Conservation (phyloP, 495 filamentous ascomycete genomes). For the Aspergillus heteromorphus region DNA sequence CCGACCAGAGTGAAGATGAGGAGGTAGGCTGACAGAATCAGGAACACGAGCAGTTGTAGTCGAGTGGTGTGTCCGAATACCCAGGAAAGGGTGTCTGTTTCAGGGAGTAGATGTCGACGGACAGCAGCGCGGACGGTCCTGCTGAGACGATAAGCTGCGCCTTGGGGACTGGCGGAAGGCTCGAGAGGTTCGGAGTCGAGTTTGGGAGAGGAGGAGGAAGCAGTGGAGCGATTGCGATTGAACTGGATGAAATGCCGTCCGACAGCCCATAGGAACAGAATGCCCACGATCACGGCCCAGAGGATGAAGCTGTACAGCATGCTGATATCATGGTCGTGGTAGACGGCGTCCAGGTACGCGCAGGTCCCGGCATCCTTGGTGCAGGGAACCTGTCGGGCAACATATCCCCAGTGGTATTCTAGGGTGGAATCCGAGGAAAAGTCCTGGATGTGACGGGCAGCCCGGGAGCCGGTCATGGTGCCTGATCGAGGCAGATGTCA, state of each 20-base stretch:
- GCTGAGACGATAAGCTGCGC: conserved; percentile 9
- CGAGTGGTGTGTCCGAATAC: conserved; percentile 36
- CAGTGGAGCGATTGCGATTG: too few relatives aligned
- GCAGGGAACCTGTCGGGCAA: conserved; percentile 51
- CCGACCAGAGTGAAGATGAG: conserved; percentile 60
- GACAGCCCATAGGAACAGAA: conserved; percentile 47
- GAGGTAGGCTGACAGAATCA: conserved; percentile 47
- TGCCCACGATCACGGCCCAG: conserved; percentile 50
- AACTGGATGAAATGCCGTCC: conserved; percentile 14
- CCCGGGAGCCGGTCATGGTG: background rate
- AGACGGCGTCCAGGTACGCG: conserved; percentile 58
- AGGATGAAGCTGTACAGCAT: conserved; percentile 60
- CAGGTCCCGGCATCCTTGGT: conserved; percentile 55
- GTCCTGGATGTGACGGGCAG: conserved; percentile 35
- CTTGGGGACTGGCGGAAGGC: too few relatives aligned
- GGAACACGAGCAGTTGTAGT: conserved; percentile 46
- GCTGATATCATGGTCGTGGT: conserved; percentile 50
- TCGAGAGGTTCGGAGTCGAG: conserved; percentile 5
- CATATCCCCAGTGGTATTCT: conserved; percentile 59
- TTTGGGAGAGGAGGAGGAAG: conserved; percentile 1
- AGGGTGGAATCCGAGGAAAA: conserved; percentile 29
- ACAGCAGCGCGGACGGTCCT: conserved; percentile 11
- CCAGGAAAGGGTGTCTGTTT: conserved; percentile 16
- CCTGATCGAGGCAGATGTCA: too few relatives aligned
- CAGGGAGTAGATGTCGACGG: conserved; percentile 35